A percentile compares a stretch with the other conserved stretches of the same genome.
These are phyloP conservation scores for Zymoseptoria brevis DNA, from an alignment of 2,329 filamentous ascomycete genomes.

Conservation along the genomic window DNA sequence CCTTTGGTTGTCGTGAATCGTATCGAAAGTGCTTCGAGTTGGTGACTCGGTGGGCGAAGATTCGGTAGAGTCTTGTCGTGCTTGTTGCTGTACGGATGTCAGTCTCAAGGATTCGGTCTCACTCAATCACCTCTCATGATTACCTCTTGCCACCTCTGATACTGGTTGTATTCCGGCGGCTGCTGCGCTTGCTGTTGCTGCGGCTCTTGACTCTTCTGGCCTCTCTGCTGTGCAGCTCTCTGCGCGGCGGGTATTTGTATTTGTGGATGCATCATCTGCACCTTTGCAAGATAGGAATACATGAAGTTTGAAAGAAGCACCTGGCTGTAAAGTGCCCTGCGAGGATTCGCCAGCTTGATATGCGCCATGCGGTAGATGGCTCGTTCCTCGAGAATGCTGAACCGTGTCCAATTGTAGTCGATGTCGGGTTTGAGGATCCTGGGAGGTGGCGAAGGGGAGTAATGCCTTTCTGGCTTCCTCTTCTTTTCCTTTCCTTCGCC, in stretches of 20 bases:
- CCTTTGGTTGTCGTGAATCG: constrained; percentile 16
- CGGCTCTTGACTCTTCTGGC: constrained; percentile 24
- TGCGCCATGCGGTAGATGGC: constrained; percentile 98
- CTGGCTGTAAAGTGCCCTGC: constrained; percentile 84
- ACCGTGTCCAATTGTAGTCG: constrained; percentile 93
- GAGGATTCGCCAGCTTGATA: constrained; percentile 96
- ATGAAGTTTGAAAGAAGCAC: constrained; percentile 98
- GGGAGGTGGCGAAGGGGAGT: constrained; percentile 73
- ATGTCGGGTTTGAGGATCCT: constrained; percentile 73
- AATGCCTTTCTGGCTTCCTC: constrained; percentile 39
- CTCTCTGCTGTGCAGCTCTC: constrained; percentile 29
- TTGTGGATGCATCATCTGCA: constrained; percentile 96
- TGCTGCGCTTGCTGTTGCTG: constrained; percentile 15
- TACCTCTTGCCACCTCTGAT: constrained; percentile 33
- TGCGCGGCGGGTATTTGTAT: constrained; percentile 79
- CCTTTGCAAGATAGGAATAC: constrained; percentile 98
- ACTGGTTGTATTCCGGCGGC: constrained; percentile 29
- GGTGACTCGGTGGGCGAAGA: constrained; percentile 7
- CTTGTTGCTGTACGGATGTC: constrained; percentile 23
- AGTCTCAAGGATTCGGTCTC: background rate
- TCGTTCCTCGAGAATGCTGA: constrained; percentile 88
- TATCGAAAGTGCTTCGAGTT: constrained; percentile 18
- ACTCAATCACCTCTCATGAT: constrained; percentile 9
- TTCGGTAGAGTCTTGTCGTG: constrained; percentile 20
- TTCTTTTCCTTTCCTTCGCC: constrained; percentile 69